Evolutionary conservation across 2,329 filamentous ascomycete genomes (phyloP), one percentile per base, ranked within the genome.

Genomic region (Leptographium procerum): DNA sequence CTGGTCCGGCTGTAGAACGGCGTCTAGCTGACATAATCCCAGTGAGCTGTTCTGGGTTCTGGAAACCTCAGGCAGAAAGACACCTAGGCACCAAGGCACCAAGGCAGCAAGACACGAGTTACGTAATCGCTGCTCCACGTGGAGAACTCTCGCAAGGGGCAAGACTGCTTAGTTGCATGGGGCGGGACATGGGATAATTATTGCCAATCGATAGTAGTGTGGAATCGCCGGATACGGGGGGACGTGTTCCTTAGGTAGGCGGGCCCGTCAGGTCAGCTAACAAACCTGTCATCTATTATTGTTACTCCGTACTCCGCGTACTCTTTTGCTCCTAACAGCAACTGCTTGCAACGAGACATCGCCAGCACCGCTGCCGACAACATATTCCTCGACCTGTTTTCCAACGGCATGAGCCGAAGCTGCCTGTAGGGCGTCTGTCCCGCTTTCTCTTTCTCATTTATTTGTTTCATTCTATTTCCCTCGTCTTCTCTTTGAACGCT

Each of bases 211-310:
- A 34, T 34, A 34, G 28, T 34, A 34, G 28, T 13, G 55, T 52
- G 56, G 56, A 57, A 53, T 52, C 19, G 48, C 56, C 56, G 56
- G 56, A 57, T 52, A 34, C 11, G 47, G 48, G n/a, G 43, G 40
- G 47, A 29, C 47, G 47, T 50, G 47, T 50, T 50, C 47, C 47
- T 43, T 16, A 19, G 40, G 16, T 24, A 48, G 22, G 45, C 45
- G n/a, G n/a, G n/a, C 43, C 43, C 43, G 22, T 40, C 29, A 19
- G 16, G 7, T 26, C 31, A 51, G 24, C 47, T 31, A 56, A 45
- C 19, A 26, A 45, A 55, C 36, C 53, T 55, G 53, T 55, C 53
- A 22, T 45, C 53, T 28, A 45, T 28, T 29, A 28, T 48, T 16
- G n/a, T 48, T 24, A 47, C n/a, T 11, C 7, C 16, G 40, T 13